Evolutionary conservation across 176 grass and related monocot species (phyloP), one percentile per base, ranked within the genome.

Genomic region (Phragmites australis): DNA sequence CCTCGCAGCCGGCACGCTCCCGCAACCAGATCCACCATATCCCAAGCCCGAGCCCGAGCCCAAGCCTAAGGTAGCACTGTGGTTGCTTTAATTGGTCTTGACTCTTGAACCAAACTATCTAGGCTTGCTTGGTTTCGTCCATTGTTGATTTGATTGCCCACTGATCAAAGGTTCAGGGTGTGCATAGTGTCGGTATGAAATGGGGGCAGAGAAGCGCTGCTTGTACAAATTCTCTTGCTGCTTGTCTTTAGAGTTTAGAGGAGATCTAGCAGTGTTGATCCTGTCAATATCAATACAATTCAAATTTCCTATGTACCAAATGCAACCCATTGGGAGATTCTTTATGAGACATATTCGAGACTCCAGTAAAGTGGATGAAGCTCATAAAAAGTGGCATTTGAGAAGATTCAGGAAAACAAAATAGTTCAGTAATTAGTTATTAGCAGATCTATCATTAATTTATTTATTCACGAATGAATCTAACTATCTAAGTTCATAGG

Each of bases 21-120:
- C 67, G 7, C 84, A 65, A 44, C 56, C 70, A 63, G 85, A 91
- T 84, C 81, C 76, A 27, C 76, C 53, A 25, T 43, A 15, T 54
- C 34, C 53, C 3, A 41, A 22, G 47, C 66, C 55, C 19, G 62
- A 67, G 22, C 76, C 61, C 46, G 47, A n/a, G n/a, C n/a, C n/a
- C n/a, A n/a, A 17, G 57, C 17, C 57, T 14, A 79, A 85, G 87
- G 87, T 85, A 85, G 76, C 57, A 23, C 23, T 29, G 14, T 55
- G 41, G 14, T 70, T 70, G 51, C 21, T 82, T 75, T 7, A 27
- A 17, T 23, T 10, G 47, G 47, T 26, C 8, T 12, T 83, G 16
- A 18, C 17, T 37, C 34, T 37, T 37, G 34, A 37, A 37, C 34
- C 34, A 37, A 37, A 9, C 14, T 47, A 21, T 19, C 6, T 58